Conservation (phyloP, 495 filamentous ascomycete species). For the Paragyromitra xinjiangensis region DNA sequence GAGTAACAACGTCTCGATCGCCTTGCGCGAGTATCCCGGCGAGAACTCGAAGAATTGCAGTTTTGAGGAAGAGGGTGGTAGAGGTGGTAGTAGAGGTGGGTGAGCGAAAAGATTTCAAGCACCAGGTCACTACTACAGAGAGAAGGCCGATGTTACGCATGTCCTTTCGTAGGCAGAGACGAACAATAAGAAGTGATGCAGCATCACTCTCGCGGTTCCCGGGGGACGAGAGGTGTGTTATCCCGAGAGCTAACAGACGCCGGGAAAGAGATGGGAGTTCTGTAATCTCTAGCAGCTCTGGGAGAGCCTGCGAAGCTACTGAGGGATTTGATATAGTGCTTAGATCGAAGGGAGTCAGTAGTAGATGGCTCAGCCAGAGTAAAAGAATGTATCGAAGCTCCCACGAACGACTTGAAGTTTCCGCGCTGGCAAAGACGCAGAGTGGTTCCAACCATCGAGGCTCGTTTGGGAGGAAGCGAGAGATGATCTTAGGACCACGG, state of each 20-base stretch:
- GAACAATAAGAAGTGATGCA: slow-evolving; percentile 79
- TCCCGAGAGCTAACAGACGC: slow-evolving; percentile 74
- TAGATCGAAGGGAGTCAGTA: slow-evolving; percentile 93
- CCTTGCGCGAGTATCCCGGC: slow-evolving; percentile 72
- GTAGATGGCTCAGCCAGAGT: slow-evolving; percentile 90
- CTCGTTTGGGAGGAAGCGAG: slow-evolving; percentile 87
- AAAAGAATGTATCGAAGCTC: slow-evolving; percentile 88
- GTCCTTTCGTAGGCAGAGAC: slow-evolving; percentile 81
- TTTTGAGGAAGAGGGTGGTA: slow-evolving; percentile 66
- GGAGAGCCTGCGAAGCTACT: slow-evolving; percentile 58
- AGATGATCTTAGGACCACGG: slow-evolving; percentile 89
- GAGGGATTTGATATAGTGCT: slow-evolving; percentile 74
- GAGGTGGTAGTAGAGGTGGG: slow-evolving; percentile 57
- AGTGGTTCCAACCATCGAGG: slow-evolving; percentile 81
- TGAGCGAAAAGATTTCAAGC: slow-evolving; percentile 67
- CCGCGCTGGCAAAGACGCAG: slow-evolving; percentile 48
- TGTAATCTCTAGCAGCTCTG: slow-evolving; percentile 53
- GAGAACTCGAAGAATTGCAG: slow-evolving; percentile 81
- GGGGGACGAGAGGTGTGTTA: slow-evolving; percentile 73
- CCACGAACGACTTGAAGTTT: slow-evolving; percentile 64
- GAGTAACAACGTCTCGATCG: slow-evolving; percentile 65
- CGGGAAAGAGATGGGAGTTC: slow-evolving; percentile 73
- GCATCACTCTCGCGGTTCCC: slow-evolving; percentile 85
- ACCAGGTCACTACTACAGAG: slow-evolving; percentile 71
- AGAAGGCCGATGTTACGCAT: slow-evolving; percentile 83